Percentiles rank a stretch among this genome's conserved stretches.
These are phyloP conservation scores for Leccinum longicurvipes DNA, from an alignment of 768 basidiomycete species.

Conservation along the genomic window DNA sequence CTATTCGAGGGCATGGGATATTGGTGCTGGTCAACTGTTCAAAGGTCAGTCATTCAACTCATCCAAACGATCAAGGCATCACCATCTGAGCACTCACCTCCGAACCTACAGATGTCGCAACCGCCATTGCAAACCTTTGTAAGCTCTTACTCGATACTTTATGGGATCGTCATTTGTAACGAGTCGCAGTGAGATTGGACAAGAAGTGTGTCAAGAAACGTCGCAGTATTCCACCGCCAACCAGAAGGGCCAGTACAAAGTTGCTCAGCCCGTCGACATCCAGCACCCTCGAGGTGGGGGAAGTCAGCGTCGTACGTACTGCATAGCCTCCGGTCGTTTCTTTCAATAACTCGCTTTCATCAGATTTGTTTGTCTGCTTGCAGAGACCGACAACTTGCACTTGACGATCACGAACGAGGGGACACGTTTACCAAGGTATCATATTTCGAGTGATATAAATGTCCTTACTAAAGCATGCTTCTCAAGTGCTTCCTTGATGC, in stretches of 20 bases:
- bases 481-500: conserved; percentile 20
- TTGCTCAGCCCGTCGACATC: conserved; percentile 2
- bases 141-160: not conserved
- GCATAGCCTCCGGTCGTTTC: not conserved
- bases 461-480: not conserved
- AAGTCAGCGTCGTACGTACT: conserved; percentile 19
- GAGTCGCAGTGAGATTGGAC: conserved; percentile 6
- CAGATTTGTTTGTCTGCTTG: conserved; percentile 15
- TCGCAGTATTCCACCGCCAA: not conserved
- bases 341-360: not conserved
- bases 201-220: not conserved
- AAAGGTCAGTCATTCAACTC: conserved; percentile 2
- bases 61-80: not conserved
- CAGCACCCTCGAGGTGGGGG: conserved; percentile 4
- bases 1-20: conserved; percentile 15
- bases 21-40: conserved; percentile 14
- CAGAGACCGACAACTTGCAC: conserved; percentile 22
- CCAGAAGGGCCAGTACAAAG: conserved; percentile 8
- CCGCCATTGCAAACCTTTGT: conserved; percentile 2
- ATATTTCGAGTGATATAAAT: not conserved
- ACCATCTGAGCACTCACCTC: not conserved
- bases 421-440: conserved; percentile 27
- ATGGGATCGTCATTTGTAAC: not conserved
- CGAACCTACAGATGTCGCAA: conserved; percentile 10
- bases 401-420: conserved; percentile 18